A percentile compares a stretch with the other conserved stretches of the same genome.
Evolutionary conservation across 192 early-diverging fungal genomes (phyloP).

Genomic region (Mortierella antarctica): DNA sequence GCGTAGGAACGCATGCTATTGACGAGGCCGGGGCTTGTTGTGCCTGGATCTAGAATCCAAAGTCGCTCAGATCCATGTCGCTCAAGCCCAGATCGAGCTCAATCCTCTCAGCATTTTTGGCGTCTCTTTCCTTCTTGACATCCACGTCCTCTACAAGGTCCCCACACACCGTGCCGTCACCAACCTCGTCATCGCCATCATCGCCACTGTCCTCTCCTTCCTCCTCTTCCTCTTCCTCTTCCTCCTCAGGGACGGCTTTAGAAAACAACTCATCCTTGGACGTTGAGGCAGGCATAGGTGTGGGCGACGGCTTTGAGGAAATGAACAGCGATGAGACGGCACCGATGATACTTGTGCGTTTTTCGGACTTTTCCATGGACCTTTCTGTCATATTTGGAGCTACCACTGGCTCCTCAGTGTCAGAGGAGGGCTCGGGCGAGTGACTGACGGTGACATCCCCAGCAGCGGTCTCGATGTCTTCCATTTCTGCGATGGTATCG

Average conservation of each 20-base stretch:
- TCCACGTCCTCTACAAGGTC: constrained; percentile 11
- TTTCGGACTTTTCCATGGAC: constrained; percentile 19
- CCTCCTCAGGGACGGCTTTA: constrained; percentile 3
- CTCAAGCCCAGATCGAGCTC: constrained; percentile 26
- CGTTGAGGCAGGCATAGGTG: neutral
- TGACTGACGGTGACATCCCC: no score
- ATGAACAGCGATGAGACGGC: constrained; percentile 23
- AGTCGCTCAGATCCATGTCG: constrained; percentile 30
- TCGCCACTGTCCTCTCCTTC: neutral
- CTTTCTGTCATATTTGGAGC: neutral
- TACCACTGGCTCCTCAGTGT: neutral
- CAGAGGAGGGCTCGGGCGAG: no score
- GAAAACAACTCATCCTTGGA: constrained; percentile 26
- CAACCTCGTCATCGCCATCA: neutral
- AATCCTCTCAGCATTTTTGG: constrained; percentile 32
- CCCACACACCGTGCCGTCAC: neutral
- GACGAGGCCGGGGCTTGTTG: neutral
- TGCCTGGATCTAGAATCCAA: constrained; percentile 11
- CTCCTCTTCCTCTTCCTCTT: constrained; percentile 10
- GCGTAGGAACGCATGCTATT: neutral
- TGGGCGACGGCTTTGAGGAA: neutral
- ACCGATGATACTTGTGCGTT: constrained; percentile 35
- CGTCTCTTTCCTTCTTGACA: constrained; percentile 25
- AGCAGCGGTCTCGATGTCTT: neutral
- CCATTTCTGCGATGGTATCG: neutral